A percentile compares a stretch with the other conserved stretches of the same genome.
phyloP scores from a whole-genome alignment of 345 rosid species.

The Angophora floribunda region DNA sequence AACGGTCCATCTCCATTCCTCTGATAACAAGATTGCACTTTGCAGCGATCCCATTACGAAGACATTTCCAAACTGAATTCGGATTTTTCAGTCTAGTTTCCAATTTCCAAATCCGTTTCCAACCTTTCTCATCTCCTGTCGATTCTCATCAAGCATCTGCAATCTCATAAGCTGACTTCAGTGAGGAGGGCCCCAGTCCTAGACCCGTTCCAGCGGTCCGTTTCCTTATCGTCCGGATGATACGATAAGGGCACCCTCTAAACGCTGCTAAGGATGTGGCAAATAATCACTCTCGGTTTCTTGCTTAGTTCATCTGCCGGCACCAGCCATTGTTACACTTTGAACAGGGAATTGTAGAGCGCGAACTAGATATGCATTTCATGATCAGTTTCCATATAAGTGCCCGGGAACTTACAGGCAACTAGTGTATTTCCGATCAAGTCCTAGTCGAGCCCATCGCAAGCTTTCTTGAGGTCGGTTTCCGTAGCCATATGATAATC shows the following conservation, averaged over 20 bases:
- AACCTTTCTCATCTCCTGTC: not conserved
- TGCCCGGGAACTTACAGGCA: not conserved
- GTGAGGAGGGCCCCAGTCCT: not conserved
- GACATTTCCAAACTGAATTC: not conserved
- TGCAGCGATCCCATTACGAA: not conserved
- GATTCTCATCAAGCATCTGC: accelerated
- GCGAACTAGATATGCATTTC: not conserved
- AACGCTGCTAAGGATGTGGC: not conserved
- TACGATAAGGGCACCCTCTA: not conserved
- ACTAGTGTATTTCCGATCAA: not conserved
- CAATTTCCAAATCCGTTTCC: not conserved
- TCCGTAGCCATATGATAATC: not conserved
- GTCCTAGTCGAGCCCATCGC: not conserved
- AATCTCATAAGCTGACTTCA: not conserved
- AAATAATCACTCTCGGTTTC: not conserved
- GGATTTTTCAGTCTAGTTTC: not conserved
- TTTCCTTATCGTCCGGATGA: not conserved
- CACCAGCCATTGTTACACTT: not conserved
- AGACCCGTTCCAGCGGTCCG: not conserved
- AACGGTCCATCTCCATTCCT: not conserved
- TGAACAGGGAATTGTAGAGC: not conserved
- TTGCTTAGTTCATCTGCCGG: not conserved
- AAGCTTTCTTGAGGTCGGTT: not conserved
- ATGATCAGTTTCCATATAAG: not conserved
- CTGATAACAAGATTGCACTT: not conserved